These are phyloP conservation scores for Penicillium cosmopolitanum DNA, from an alignment of 495 filamentous ascomycete species.

Conservation along the genomic window DNA sequence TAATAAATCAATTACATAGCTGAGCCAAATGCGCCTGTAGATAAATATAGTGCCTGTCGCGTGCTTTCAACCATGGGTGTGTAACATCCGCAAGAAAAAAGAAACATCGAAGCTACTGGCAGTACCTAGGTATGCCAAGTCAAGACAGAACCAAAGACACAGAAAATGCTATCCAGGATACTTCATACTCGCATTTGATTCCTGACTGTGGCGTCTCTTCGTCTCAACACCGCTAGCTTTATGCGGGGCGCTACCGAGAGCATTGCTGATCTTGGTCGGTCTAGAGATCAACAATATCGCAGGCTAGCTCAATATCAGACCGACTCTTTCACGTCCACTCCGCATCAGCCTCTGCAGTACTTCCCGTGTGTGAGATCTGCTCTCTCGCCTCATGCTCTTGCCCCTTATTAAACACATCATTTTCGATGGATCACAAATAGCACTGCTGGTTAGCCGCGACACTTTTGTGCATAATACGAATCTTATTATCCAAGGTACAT, in stretches of 20 bases:
- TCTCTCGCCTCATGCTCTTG: neutral
- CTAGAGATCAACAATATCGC: neutral
- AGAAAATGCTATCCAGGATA: too few species aligned
- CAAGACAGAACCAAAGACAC: too few species aligned
- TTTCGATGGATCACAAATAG: conserved; percentile 2
- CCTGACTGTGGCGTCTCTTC: too few species aligned
- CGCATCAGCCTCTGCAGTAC: neutral
- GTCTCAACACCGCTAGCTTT: neutral
- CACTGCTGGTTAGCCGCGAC: neutral
- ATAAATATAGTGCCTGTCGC: too few species aligned
- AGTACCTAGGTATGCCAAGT: too few species aligned
- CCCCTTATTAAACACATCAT: neutral
- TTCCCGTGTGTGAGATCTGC: neutral
- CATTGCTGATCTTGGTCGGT: conserved; percentile 7
- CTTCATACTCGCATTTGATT: too few species aligned
- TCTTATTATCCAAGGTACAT: too few species aligned
- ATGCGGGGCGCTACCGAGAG: neutral
- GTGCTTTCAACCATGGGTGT: too few species aligned
- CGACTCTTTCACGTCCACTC: neutral
- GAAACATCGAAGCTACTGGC: too few species aligned
- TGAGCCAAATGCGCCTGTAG: too few species aligned
- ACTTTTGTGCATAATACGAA: neutral
- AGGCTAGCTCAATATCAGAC: neutral
- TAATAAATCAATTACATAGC: too few species aligned
- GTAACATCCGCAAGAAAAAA: too few species aligned